These are phyloP conservation scores for Paecilomyces variotii DNA, from an alignment of 2,329 filamentous ascomycete genomes.

Conservation along the genomic window DNA sequence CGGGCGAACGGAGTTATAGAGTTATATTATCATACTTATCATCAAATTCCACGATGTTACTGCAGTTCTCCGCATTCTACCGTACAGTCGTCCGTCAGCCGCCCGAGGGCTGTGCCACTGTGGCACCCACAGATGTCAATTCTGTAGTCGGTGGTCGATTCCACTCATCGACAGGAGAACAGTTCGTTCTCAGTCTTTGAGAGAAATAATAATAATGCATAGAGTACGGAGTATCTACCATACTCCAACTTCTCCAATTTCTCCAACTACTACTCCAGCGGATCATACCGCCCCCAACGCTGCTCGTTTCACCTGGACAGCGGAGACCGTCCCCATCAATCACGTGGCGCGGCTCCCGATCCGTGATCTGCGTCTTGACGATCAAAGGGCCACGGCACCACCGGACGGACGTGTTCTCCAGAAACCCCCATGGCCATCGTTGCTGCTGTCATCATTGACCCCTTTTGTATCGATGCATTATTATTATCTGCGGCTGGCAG, in stretches of 20 bases:
- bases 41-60: background rate
- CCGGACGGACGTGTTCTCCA: background rate
- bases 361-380: background rate
- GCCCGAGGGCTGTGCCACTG: too few relatives aligned
- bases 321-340: background rate
- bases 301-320: background rate
- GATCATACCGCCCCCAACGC: background rate
- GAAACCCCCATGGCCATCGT: too few relatives aligned
- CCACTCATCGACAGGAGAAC: background rate
- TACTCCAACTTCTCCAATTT: too few relatives aligned
- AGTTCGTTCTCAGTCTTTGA: background rate
- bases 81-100: too few relatives aligned
- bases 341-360: background rate
- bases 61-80: background rate
- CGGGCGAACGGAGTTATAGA: too few relatives aligned
- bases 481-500: too few relatives aligned
- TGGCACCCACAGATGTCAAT: background rate
- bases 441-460: too few relatives aligned
- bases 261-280: background rate
- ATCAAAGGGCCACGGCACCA: background rate
- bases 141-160: background rate
- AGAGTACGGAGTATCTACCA: background rate
- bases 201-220: background rate
- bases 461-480: too few relatives aligned
- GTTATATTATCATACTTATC: too few relatives aligned